Percentiles rank a stretch among this genome's conserved stretches.
These are phyloP conservation scores for Parastagonospora nodorum DNA, from an alignment of 2,329 filamentous ascomycete species.

Conservation along the genomic window DNA sequence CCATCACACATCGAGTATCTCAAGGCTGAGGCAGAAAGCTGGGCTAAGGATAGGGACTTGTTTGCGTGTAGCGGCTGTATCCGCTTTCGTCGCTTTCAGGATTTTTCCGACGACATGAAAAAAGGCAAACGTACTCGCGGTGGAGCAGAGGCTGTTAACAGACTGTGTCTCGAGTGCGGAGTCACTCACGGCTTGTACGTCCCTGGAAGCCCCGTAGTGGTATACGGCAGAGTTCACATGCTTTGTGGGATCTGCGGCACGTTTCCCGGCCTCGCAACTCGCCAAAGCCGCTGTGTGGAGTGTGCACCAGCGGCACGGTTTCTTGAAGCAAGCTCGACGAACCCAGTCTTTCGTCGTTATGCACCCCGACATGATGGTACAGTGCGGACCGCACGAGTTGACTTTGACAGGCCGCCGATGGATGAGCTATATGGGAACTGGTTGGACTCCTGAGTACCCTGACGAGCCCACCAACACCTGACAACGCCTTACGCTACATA, in stretches of 20 bases:
- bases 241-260: conserved; percentile 21
- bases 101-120: conserved; percentile 37
- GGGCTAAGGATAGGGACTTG: conserved; percentile 23
- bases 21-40: conserved; percentile 23
- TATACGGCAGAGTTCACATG: conserved; percentile 23
- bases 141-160: conserved; percentile 23
- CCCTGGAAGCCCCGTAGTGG: conserved; percentile 23
- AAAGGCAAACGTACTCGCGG: conserved; percentile 33
- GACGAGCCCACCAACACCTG: not conserved
- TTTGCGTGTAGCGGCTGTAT: conserved; percentile 31
- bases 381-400: conserved; percentile 4
- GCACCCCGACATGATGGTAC: conserved; percentile 15
- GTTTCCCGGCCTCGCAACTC: conserved; percentile 22
- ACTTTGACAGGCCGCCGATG: conserved; percentile 12
- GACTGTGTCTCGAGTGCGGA: conserved; percentile 36
- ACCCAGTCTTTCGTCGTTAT: conserved; percentile 2
- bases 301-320: conserved; percentile 9
- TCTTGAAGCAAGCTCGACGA: not conserved
- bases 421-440: conserved; percentile 23
- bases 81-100: conserved; percentile 19
- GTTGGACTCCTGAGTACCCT: conserved; percentile 15
- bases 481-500: not conserved
- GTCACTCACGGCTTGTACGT: conserved; percentile 24
- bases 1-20: conserved; percentile 26
- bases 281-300: conserved; percentile 16